Evolutionary conservation across 2,329 filamentous ascomycete species (phyloP), one percentile per base, ranked within the genome.

Genomic region (Colletotrichum endophyticum): DNA sequence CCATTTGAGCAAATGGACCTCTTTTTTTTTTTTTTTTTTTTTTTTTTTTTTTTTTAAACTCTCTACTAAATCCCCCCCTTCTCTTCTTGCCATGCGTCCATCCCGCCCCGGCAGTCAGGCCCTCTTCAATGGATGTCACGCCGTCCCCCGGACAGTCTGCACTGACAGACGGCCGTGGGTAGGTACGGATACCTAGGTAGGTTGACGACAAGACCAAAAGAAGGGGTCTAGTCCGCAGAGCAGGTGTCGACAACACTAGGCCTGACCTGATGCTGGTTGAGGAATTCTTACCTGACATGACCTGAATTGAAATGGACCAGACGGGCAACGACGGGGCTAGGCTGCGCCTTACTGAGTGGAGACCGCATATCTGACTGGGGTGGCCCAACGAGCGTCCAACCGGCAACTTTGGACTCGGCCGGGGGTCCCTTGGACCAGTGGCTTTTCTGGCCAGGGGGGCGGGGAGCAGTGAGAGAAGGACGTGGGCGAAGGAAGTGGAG

Each of bases 301-400:
- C 64, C 70, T 64, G 63, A 73, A 56, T 44, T 56, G 57, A 75
- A 72, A 56, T 75, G 49, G 72, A 34, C 64, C 56, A 70, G 39
- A 63, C 63, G 22, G 63, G 63, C 70, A 68, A 68, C 13, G 70
- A 69, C 63, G 57, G 44, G 57, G 57, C 70, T 76, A 63, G 70
- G 57, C 70, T 76, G 73, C 70, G 73, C 73, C 70, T 69, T 73
- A 70, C 70, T 76, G 73, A 56, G 70, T 73, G 73, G 73, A 49
- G 39, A 36, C 22, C 25, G 59, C 70, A 69, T 36, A 73, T 59
- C 64, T 39, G 39, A 28, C 64, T 59, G 59, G 73, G 70, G 57
- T 16, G 25, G 34, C 28, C 64, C 9, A 68, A 64, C 64, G 64
- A 32, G 44, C 44, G 64, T 71, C 70, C 73, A 76, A 76, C 57